These are phyloP conservation scores for Pueraria montana DNA, from an alignment of 306 rosid genomes.

Conservation along the genomic window DNA sequence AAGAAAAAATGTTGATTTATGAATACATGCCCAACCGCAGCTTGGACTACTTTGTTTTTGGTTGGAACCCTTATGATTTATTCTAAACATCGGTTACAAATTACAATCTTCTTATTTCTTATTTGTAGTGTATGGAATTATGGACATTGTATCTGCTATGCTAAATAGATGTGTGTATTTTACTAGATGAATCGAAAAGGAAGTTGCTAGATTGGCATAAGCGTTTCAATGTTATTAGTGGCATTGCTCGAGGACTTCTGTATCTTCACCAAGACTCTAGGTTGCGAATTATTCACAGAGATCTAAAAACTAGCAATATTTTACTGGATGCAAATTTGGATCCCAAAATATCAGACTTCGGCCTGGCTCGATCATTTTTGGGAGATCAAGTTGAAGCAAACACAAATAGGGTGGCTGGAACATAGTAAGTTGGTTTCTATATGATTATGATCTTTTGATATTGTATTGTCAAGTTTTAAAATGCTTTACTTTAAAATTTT, in stretches of 20 bases:
- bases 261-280: constrained; percentile 42
- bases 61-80: not conserved
- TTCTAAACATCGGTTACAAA: not conserved
- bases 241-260: constrained; percentile 38
- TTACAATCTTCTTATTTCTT: not conserved
- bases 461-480: not conserved
- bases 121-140: not conserved
- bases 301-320: constrained; percentile 11
- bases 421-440: constrained; percentile 12
- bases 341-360: constrained; percentile 38
- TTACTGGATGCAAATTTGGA: not conserved
- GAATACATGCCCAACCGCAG: constrained; percentile 38
- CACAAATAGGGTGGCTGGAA: constrained; percentile 29
- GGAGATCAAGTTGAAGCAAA: constrained; percentile 28
- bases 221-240: constrained; percentile 1
- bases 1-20: constrained; percentile 23
- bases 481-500: too few species aligned
- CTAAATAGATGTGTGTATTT: not conserved
- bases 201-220: not conserved
- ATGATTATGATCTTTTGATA: not conserved
- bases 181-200: not conserved
- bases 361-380: not conserved
- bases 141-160: not conserved
- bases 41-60: constrained; percentile 32
- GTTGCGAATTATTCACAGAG: constrained; percentile 24